Conservation (phyloP, 2,329 filamentous ascomycete species). For the Colletotrichum echinochloae region DNA sequence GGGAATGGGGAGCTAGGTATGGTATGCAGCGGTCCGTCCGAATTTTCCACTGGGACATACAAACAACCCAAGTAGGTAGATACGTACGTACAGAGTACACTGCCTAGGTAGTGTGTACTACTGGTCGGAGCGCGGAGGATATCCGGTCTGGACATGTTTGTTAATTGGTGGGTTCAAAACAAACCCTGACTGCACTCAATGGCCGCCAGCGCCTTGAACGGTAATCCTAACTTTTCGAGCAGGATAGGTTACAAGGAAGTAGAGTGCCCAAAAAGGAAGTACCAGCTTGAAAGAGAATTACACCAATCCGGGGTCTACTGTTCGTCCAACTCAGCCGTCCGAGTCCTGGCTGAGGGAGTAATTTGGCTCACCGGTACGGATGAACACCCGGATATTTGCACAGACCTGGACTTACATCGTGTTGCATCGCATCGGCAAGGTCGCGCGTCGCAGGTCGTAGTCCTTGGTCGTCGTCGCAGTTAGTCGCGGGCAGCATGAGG, state of each 20-base stretch:
- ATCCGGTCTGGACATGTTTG: slow-evolving; percentile 1
- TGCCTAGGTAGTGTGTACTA: neutral
- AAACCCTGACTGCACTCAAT: neutral
- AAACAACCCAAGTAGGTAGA: too few species aligned
- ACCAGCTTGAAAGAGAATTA: neutral
- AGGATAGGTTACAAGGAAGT: neutral
- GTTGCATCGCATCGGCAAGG: slow-evolving; percentile 1
- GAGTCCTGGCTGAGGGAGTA: neutral
- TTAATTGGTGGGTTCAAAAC: neutral
- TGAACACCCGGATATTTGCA: neutral
- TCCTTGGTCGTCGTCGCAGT: neutral
- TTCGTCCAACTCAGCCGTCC: neutral
- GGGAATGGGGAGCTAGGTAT: neutral
- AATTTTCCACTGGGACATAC: slow-evolving; percentile 9
- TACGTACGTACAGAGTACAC: too few species aligned
- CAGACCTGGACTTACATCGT: neutral
- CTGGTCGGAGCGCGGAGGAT: neutral
- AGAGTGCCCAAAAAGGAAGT: neutral
- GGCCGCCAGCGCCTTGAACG: neutral
- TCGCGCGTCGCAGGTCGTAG: neutral
- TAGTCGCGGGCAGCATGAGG: neutral
- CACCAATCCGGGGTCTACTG: neutral
- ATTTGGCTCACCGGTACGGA: slow-evolving; percentile 11
- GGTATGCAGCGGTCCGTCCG: neutral
- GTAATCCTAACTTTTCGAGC: neutral